phyloP scores from a whole-genome alignment of 2,329 filamentous ascomycete species.

The Fusarium sp. region DNA sequence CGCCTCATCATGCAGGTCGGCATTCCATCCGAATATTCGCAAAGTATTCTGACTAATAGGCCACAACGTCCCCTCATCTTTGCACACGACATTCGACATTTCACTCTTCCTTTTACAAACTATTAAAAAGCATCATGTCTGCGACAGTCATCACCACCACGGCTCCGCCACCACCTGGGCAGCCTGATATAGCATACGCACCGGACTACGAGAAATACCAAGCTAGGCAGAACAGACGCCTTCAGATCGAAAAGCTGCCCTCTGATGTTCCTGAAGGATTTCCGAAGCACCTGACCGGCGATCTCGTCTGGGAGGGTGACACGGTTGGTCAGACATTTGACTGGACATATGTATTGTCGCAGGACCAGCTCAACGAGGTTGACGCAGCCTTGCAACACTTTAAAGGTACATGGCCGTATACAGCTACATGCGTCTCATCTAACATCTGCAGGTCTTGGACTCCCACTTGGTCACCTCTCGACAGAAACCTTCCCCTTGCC shows the following conservation, averaged over 20 bases:
- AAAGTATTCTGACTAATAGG: conserved; percentile 11
- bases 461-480: conserved; percentile 49
- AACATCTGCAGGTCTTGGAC: conserved; percentile 1
- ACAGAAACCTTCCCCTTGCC: conserved; percentile 67
- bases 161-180: conserved; percentile 22
- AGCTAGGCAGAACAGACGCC: neutral
- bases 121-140: conserved; percentile 10
- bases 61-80: no score
- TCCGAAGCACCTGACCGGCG: conserved; percentile 7
- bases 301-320: conserved; percentile 33
- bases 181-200: conserved; percentile 30
- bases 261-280: conserved; percentile 16
- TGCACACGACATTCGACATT: no score
- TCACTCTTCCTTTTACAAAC: neutral
- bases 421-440: neutral
- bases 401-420: neutral
- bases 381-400: conserved; percentile 22
- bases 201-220: conserved; percentile 27
- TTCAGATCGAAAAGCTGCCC: conserved; percentile 2
- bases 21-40: neutral
- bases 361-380: conserved; percentile 17
- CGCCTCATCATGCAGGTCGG: conserved; percentile 21
- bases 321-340: conserved; percentile 17
- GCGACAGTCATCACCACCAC: conserved; percentile 8
- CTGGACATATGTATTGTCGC: conserved; percentile 18